These are phyloP conservation scores for Sequoia sempervirens DNA, from an alignment of 75 land plant species.

Conservation along the genomic window DNA sequence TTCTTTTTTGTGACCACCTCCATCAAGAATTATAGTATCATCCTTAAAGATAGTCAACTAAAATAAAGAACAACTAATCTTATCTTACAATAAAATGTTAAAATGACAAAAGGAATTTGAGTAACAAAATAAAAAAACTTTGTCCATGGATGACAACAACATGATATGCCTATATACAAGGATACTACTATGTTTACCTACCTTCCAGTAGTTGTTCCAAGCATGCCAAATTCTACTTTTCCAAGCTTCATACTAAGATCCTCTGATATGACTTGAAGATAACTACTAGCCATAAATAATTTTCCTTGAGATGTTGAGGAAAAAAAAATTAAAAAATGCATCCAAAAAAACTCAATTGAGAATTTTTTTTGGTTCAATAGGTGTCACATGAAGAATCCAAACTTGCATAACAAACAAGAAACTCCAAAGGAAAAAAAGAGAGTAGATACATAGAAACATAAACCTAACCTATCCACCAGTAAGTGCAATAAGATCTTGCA, in stretches of 20 bases:
- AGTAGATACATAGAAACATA: neutral
- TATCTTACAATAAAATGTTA: neutral
- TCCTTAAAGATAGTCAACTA: too few relatives aligned
- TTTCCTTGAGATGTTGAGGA: neutral
- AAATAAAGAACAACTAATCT: neutral
- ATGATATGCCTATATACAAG: neutral
- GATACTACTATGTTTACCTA: slow-evolving; percentile 4
- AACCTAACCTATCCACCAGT: slow-evolving; percentile 73
- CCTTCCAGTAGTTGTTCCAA: slow-evolving; percentile 89
- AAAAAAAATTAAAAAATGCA: neutral
- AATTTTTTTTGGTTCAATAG: neutral
- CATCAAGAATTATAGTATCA: too few relatives aligned
- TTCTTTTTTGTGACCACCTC: too few relatives aligned
- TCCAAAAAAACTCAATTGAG: neutral
- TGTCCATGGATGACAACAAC: neutral
- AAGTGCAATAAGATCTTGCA: slow-evolving; percentile 82
- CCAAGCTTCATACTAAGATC: slow-evolving; percentile 81
- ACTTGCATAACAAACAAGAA: neutral
- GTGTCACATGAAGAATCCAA: neutral
- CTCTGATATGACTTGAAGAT: slow-evolving; percentile 66
- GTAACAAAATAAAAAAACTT: neutral
- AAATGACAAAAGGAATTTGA: neutral
- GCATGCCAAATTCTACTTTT: slow-evolving; percentile 59
- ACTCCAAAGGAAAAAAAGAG: too few relatives aligned
- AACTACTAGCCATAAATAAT: neutral